Percentiles rank a stretch among this genome's conserved stretches.
phyloP scores from a whole-genome alignment of 805 yeast genomes.

The Candida pseudofarinosa region DNA sequence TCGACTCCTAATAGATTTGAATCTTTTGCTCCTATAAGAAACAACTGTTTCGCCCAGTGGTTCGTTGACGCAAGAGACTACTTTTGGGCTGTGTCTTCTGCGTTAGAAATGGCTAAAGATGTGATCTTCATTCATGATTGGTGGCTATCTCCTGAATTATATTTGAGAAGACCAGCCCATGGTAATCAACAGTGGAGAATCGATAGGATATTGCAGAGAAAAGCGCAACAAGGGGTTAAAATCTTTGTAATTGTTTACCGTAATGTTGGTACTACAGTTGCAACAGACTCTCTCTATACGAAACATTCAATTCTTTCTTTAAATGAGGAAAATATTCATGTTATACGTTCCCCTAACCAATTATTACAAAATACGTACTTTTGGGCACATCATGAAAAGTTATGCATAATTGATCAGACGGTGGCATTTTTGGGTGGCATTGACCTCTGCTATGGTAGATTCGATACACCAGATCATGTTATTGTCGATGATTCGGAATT shows the following conservation, averaged over 20 bases:
- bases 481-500: slow-evolving; percentile 65
- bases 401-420: slow-evolving; percentile 81
- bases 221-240: slow-evolving; percentile 93
- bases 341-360: slow-evolving; percentile 93
- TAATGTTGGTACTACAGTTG: slow-evolving; percentile 89
- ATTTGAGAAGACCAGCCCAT: slow-evolving; percentile 88
- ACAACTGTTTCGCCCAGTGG: slow-evolving; percentile 89
- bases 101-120: slow-evolving; percentile 89
- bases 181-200: slow-evolving; percentile 93
- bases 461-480: slow-evolving; percentile 94
- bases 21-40: slow-evolving; percentile 89
- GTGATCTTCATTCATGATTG: slow-evolving; percentile 94
- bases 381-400: slow-evolving; percentile 99
- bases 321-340: slow-evolving; percentile 77
- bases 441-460: slow-evolving; percentile 93
- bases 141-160: slow-evolving; percentile 97
- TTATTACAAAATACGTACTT: slow-evolving; percentile 87
- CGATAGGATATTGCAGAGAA: slow-evolving; percentile 80
- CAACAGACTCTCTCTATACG: slow-evolving; percentile 91
- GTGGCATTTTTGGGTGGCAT: slow-evolving; percentile 93
- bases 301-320: slow-evolving; percentile 86
- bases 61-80: slow-evolving; percentile 95
- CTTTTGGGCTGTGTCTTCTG: slow-evolving; percentile 93
- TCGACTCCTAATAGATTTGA: slow-evolving; percentile 68
- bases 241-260: slow-evolving; percentile 88